phyloP scores from a whole-genome alignment of 192 early-diverging fungal genomes.

The Chytriomyces sp. region DNA sequence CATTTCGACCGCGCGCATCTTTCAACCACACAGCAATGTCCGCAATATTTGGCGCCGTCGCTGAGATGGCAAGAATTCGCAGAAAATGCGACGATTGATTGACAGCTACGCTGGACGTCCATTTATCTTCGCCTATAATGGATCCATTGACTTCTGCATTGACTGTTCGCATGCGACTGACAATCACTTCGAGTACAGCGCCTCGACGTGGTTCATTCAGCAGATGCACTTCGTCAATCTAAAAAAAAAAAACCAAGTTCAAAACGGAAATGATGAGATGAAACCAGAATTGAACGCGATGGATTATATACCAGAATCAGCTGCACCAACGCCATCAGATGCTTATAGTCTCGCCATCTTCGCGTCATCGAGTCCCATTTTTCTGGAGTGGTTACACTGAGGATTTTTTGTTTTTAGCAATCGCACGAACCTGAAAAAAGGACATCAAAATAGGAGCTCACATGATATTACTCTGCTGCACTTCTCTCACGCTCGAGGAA shows the following conservation, averaged over 20 bases:
- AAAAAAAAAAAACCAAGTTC: not conserved
- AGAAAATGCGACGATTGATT: conserved; percentile 8
- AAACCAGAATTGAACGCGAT: conserved; percentile 18
- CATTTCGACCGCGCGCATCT: conserved; percentile 16
- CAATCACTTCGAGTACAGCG: conserved; percentile 73
- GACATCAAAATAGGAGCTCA: not conserved
- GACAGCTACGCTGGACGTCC: too few relatives aligned
- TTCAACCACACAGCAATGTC: conserved; percentile 75
- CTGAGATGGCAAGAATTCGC: conserved; percentile 68
- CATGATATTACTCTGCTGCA: conserved; percentile 57
- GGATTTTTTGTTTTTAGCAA: not conserved
- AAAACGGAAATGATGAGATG: not conserved
- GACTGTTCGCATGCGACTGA: conserved; percentile 54
- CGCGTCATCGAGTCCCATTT: conserved; percentile 79
- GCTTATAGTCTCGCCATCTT: conserved; percentile 45
- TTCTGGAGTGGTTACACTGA: conserved; percentile 75
- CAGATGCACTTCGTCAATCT: conserved; percentile 80
- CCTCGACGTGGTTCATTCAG: conserved; percentile 68
- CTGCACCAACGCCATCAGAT: conserved; percentile 37
- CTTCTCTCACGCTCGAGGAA: conserved; percentile 41
- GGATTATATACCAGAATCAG: conserved; percentile 46
- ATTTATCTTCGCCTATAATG: conserved; percentile 4
- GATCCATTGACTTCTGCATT: conserved; percentile 27
- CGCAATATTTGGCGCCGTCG: conserved; percentile 71
- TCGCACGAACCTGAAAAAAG: conserved; percentile 6